phyloP scores from a whole-genome alignment of 2,329 filamentous ascomycete genomes.

The Lasiodiplodia sp. region DNA sequence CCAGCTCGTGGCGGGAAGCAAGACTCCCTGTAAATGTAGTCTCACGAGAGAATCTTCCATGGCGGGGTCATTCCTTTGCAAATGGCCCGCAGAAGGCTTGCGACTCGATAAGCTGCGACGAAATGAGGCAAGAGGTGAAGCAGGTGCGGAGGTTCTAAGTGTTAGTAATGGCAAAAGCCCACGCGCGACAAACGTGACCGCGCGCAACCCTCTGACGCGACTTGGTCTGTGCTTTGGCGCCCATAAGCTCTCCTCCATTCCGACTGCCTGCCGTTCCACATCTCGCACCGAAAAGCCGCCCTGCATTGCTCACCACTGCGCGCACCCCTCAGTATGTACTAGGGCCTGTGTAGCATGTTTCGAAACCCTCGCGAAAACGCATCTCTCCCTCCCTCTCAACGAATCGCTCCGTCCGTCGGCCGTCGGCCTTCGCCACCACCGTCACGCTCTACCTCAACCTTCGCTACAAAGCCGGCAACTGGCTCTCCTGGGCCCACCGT shows the following conservation, averaged over 20 bases:
- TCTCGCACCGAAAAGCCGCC: background rate
- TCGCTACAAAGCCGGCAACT: slow-evolving; percentile 31
- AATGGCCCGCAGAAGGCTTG: background rate
- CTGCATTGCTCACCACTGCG: background rate
- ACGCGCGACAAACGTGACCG: slow-evolving; percentile 16
- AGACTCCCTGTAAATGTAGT: background rate
- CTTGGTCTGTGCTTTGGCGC: slow-evolving; percentile 9
- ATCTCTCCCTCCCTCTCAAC: slow-evolving; percentile 41
- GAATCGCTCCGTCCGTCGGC: slow-evolving; percentile 55
- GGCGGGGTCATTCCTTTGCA: background rate
- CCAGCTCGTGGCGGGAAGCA: background rate
- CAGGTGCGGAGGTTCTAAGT: background rate
- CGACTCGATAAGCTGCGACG: background rate
- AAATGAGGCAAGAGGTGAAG: background rate
- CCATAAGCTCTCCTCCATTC: background rate
- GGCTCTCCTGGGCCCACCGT: slow-evolving; percentile 34
- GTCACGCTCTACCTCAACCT: slow-evolving; percentile 26
- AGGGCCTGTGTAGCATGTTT: slow-evolving; percentile 53
- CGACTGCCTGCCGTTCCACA: background rate
- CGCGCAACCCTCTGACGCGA: slow-evolving; percentile 10
- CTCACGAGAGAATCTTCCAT: background rate
- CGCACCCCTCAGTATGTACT: background rate
- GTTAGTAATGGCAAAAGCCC: background rate
- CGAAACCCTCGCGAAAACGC: slow-evolving; percentile 61
- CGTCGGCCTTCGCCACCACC: slow-evolving; percentile 64